Conservation (phyloP, 768 basidiomycete species). For the Trametes coccinea region DNA sequence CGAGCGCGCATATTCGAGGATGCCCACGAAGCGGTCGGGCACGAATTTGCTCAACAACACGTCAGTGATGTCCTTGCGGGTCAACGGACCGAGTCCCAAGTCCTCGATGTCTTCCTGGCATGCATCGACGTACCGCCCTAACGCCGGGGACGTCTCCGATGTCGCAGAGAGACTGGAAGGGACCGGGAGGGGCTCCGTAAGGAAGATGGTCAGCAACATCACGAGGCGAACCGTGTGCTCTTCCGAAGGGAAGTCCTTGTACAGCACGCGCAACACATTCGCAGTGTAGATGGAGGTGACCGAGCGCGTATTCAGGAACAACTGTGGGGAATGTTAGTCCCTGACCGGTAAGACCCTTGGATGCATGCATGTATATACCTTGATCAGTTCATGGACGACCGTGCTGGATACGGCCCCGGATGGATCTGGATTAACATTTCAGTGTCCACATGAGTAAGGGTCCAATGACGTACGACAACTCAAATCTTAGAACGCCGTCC, state of each 20-base stretch:
- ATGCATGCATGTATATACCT: slow-evolving; percentile 42
- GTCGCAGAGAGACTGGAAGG: slow-evolving; percentile 27
- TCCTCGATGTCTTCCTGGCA: slow-evolving; percentile 52
- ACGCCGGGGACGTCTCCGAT: slow-evolving; percentile 22
- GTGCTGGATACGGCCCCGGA: slow-evolving; percentile 31
- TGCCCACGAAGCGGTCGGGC: slow-evolving; percentile 50
- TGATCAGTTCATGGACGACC: slow-evolving; percentile 65
- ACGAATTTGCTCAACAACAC: slow-evolving; percentile 71
- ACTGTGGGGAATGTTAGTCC: slow-evolving; percentile 38
- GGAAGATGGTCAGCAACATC: slow-evolving; percentile 70
- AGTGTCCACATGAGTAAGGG: neutral
- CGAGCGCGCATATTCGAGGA: slow-evolving; percentile 52
- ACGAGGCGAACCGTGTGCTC: slow-evolving; percentile 66
- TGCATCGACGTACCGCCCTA: slow-evolving; percentile 13
- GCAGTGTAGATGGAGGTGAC: slow-evolving; percentile 51
- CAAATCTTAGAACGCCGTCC: slow-evolving; percentile 64
- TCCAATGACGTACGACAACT: slow-evolving; percentile 52
- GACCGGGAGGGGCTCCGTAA: slow-evolving; percentile 32
- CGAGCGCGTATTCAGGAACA: slow-evolving; percentile 69
- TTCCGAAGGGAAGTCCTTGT: slow-evolving; percentile 63
- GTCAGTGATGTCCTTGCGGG: slow-evolving; percentile 57
- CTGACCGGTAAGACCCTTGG: neutral
- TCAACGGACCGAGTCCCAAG: slow-evolving; percentile 56
- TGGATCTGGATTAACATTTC: neutral
- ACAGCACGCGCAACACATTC: slow-evolving; percentile 60